Percentiles rank a stretch among this genome's conserved stretches.
Evolutionary conservation across 345 rosid species (phyloP).

Genomic region (Orychophragmus violaceus): DNA sequence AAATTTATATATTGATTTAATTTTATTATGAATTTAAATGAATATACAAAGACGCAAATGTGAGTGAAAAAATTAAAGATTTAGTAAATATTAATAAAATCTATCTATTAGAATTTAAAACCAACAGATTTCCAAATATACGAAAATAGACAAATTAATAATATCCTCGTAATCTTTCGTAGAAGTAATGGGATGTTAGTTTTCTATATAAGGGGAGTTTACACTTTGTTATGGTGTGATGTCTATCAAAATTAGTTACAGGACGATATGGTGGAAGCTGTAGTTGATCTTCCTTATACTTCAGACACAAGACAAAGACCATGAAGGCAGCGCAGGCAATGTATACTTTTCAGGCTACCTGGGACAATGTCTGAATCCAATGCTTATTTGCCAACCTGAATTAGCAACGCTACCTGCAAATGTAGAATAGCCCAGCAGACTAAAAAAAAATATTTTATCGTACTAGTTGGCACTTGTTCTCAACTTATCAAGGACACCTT

Average conservation of each 20-base stretch:
- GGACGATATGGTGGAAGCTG: constrained; percentile 56
- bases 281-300: constrained; percentile 58
- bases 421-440: not conserved
- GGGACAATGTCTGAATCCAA: constrained; percentile 63
- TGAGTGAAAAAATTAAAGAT: no score
- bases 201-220: constrained; percentile 47
- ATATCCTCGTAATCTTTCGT: not conserved
- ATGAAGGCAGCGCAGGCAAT: constrained; percentile 61
- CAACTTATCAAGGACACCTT: no score
- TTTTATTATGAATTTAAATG: no score
- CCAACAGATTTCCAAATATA: no score
- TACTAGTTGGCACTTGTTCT: no score
- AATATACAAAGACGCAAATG: no score
- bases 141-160: no score
- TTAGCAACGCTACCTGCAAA: constrained; percentile 70
- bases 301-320: constrained; percentile 64
- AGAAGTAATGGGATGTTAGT: constrained; percentile 7
- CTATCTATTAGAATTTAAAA: no score
- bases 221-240: no score
- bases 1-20: no score
- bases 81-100: no score
- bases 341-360: constrained; percentile 60
- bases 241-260: constrained; percentile 62
- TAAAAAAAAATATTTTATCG: not conserved
- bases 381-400: constrained; percentile 82